Evolutionary conservation across 139 green algal species (phyloP).

Genomic region (Micractinium sp.): DNA sequence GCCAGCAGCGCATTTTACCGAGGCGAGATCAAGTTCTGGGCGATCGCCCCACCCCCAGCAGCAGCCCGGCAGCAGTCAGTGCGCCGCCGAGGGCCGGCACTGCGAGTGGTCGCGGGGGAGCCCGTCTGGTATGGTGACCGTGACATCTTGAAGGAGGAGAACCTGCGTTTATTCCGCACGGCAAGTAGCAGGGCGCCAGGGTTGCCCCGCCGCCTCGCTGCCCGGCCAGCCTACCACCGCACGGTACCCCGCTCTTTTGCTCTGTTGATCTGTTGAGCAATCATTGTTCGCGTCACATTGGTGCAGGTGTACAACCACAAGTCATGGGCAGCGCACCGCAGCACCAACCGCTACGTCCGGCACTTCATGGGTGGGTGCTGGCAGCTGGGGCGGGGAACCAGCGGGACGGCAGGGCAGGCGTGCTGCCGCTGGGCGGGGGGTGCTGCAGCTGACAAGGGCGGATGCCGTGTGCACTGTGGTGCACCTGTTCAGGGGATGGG

Average conservation of each 20-base stretch:
- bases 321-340: slow-evolving; percentile 18
- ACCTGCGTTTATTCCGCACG: neutral
- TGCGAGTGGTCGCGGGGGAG: neutral
- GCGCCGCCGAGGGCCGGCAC: neutral
- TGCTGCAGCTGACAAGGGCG: too few relatives aligned
- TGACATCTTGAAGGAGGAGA: neutral
- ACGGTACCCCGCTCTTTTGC: neutral
- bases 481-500: too few relatives aligned
- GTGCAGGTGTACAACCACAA: slow-evolving; percentile 10
- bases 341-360: slow-evolving; percentile 5
- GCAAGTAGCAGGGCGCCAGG: neutral
- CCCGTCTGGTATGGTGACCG: neutral
- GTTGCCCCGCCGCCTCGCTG: too few relatives aligned
- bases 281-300: too few relatives aligned
- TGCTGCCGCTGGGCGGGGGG: too few relatives aligned
- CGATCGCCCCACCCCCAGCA: too few relatives aligned
- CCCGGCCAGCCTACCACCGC: neutral
- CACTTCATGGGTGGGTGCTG: slow-evolving; percentile 1
- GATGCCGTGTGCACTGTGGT: too few relatives aligned
- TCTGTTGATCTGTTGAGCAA: neutral
- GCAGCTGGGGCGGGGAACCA: neutral
- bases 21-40: too few relatives aligned
- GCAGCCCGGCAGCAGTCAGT: neutral
- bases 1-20: too few relatives aligned
- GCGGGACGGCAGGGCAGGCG: neutral